Evolutionary conservation across 805 yeast species (phyloP).

Genomic region (Wickerhamomyces sydowiorum): DNA sequence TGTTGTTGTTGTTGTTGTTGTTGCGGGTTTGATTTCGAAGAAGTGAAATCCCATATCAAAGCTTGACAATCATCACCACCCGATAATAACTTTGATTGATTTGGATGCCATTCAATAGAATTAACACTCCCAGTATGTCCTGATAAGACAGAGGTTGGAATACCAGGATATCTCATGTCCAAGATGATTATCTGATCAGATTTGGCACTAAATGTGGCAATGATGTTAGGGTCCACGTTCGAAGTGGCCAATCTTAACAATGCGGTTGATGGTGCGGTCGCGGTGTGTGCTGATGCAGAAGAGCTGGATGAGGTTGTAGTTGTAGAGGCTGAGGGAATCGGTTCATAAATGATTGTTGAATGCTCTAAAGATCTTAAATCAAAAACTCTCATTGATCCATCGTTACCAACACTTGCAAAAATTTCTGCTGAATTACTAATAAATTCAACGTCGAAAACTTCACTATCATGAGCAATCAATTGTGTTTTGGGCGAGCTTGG

Average conservation of each 20-base stretch:
- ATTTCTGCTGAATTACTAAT: constrained; percentile 66
- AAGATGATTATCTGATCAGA: constrained; percentile 61
- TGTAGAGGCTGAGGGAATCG: constrained; percentile 30
- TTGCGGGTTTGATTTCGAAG: neutral
- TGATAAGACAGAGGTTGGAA: constrained; percentile 64
- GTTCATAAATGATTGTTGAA: constrained; percentile 91
- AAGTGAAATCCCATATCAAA: constrained; percentile 54
- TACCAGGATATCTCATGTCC: constrained; percentile 85
- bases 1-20: constrained; percentile 1
- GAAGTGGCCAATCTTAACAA: constrained; percentile 73
- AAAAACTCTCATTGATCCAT: constrained; percentile 90
- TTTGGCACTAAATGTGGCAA: constrained; percentile 77
- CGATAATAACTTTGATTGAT: constrained; percentile 50
- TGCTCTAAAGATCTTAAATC: constrained; percentile 87
- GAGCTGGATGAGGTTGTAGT: neutral
- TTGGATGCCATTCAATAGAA: constrained; percentile 80
- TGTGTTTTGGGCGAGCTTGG: constrained; percentile 77
- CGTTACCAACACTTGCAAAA: constrained; percentile 91
- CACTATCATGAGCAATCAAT: constrained; percentile 92
- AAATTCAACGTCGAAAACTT: constrained; percentile 89
- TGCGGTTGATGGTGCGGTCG: constrained; percentile 27
- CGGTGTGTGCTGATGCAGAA: neutral
- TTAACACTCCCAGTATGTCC: constrained; percentile 70
- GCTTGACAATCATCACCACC: constrained; percentile 76
- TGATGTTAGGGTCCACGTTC: constrained; percentile 70